Evolutionary conservation across 495 filamentous ascomycete genomes (phyloP), one percentile per base, ranked within the genome.

Genomic region (Opeltia flavorubescens): DNA sequence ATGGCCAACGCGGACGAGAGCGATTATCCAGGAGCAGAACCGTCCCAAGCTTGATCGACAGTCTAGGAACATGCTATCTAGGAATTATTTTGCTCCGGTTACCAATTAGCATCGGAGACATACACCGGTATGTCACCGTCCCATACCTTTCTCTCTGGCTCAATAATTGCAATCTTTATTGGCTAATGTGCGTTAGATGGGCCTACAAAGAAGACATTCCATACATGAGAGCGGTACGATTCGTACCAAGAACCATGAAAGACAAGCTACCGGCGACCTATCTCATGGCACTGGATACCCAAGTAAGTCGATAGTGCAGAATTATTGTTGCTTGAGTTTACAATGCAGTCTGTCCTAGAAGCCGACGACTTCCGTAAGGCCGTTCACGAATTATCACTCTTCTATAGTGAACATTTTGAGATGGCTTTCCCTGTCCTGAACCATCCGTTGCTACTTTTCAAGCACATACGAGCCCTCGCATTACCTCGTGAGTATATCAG

Each of bases 341-440:
- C 30, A 23, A 8, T 25, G 13, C 36, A 51, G 43, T 55, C 56
- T 18, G 43, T 58, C 17, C 61, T 71, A 7, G 64, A 69, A 40
- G 59, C 69, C 2, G 71, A 80, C 17, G 62, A 72, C 43, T 63
- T 98, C 26, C 81, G 94, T 53, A 59, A 64, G 18, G 64, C 72
- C 1, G 70, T 87, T 2, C 63, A 74, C 42, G 69, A 78, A 15
- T 51, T 87, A 40, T 65, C 75, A 9, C 51, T 76, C n/a, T 71
- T 77, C 11, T 85, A 83, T 56, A 65, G 75, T 39, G 63, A 66
- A 36, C 75, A 82, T 24, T 89, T 84, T 56, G 75, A 73, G 15
- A 68, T 94, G 54, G 56, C 63, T 0, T 78, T 94, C 44, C 89
- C 91, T 1, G 63, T 75, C 0, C 53, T 95, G 30, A 93, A 94